These are phyloP conservation scores for Citrus sinensis DNA, from an alignment of 345 rosid species.

Conservation along the genomic window DNA sequence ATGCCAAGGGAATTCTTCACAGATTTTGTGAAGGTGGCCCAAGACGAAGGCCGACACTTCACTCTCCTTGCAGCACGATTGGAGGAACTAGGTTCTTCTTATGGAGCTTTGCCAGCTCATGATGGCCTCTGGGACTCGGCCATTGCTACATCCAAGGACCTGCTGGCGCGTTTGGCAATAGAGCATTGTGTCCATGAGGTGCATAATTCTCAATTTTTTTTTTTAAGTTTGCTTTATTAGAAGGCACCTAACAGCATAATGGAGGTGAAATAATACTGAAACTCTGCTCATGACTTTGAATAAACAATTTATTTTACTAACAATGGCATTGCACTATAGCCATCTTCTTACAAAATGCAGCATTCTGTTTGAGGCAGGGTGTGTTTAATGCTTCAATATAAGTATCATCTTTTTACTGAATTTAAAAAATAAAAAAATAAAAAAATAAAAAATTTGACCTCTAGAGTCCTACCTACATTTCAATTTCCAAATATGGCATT, in stretches of 20 bases:
- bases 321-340: not conserved
- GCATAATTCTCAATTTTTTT: not conserved
- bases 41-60: constrained; percentile 89
- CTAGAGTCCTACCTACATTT: not conserved
- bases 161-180: constrained; percentile 72
- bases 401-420: not conserved
- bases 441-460: too few relatives aligned
- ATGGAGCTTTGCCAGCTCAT: constrained; percentile 88
- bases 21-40: constrained; percentile 85
- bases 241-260: not conserved
- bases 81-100: constrained; percentile 66
- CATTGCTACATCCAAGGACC: constrained; percentile 67
- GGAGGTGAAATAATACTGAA: too few relatives aligned
- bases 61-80: constrained; percentile 69
- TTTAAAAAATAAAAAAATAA: too few relatives aligned
- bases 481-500: not conserved
- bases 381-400: not conserved
- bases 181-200: constrained; percentile 97
- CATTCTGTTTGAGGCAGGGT: not conserved
- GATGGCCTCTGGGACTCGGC: constrained; percentile 95
- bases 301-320: not conserved
- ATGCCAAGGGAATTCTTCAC: constrained; percentile 94
- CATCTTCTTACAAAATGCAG: not conserved
- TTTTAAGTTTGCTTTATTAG: not conserved
- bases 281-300: not conserved